Base-by-base conservation (phyloP, 1,284 basidiomycete species). In the Malassezia yamatoensis region DNA sequence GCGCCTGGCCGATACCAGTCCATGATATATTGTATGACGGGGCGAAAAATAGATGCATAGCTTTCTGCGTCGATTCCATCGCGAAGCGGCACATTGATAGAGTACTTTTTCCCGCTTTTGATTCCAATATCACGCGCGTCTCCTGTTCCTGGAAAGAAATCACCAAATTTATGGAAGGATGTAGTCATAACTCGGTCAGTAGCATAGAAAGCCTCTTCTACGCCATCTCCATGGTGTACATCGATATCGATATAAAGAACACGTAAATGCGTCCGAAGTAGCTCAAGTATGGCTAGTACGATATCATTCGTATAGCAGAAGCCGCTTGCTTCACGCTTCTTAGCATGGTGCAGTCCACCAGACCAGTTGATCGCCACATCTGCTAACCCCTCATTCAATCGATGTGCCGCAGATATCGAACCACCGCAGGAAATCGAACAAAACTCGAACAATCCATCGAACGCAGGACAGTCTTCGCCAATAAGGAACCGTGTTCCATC, bases 321-420 rank as follows among this genome's bases (percentile, higher is more conserved):
- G 6, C 90, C 90, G 21, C 85, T 87, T 0, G 93, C 93, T 77
- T 96, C 91, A 51, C 87, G 82, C 77, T 96, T 96, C 78, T 98
- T 96, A 29, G 93, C 94, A 75, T 98, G 93, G 78, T 98, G 93
- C 10, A 96, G 80, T 1, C 93, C 93, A 7, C 93, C 93, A 0
- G 90, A 89, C 93, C 93, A 96, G 77, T 96, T 96, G 68, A 96
- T 89, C 0, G 86, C 86, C 53, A 96, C 88, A 75, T 98, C 91
- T 3, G 89, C 80, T 2, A 85, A 80, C 1, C 90, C 90, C 12
- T 82, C 82, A 55, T 87, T 83, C 53, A 98, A 80, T 21, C 85
- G 80, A 58, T 87, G 82, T 0, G 93, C 90, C 5, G 88, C 91
- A 60, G 82, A 88, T 87, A 74, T 63, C 40, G 70, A 73, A 0